These are phyloP conservation scores for Claviceps digitariae DNA, from an alignment of 2,329 filamentous ascomycete species.

Conservation along the genomic window DNA sequence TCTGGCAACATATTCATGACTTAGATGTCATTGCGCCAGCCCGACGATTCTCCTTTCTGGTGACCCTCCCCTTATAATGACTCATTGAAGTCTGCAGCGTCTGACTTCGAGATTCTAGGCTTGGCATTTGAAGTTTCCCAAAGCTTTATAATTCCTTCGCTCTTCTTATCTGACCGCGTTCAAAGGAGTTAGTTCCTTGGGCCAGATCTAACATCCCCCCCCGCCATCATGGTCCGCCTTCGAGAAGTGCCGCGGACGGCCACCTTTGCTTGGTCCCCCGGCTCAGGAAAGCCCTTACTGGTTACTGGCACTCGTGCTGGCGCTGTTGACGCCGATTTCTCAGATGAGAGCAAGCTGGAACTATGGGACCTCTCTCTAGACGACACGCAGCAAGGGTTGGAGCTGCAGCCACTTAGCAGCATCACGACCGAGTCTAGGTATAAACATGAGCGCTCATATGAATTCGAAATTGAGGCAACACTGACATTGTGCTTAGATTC, in stretches of 20 bases:
- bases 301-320: constrained; percentile 91
- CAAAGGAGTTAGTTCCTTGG: constrained; percentile 10
- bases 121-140: neutral
- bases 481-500: constrained; percentile 48
- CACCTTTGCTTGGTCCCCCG: constrained; percentile 92
- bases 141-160: neutral
- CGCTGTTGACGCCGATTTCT: constrained; percentile 94
- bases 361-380: constrained; percentile 89
- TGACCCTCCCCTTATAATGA: constrained; percentile 2
- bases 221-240: constrained; percentile 71
- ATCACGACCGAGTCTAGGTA: constrained; percentile 86
- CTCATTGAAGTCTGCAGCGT: neutral
- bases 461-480: neutral
- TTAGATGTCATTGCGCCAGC: constrained; percentile 11
- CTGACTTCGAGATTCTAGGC: constrained; percentile 4
- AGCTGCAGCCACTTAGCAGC: constrained; percentile 74
- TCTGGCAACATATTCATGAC: constrained; percentile 28
- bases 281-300: constrained; percentile 62
- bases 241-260: constrained; percentile 94
- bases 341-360: constrained; percentile 90
- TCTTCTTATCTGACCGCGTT: constrained; percentile 4
- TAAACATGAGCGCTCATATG: neutral
- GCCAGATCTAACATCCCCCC: constrained; percentile 3
- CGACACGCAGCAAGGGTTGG: constrained; percentile 57
- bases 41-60: constrained; percentile 6